These are phyloP conservation scores for Calonectria pseudoreteaudii DNA, from an alignment of 2,329 filamentous ascomycete species.

Conservation along the genomic window DNA sequence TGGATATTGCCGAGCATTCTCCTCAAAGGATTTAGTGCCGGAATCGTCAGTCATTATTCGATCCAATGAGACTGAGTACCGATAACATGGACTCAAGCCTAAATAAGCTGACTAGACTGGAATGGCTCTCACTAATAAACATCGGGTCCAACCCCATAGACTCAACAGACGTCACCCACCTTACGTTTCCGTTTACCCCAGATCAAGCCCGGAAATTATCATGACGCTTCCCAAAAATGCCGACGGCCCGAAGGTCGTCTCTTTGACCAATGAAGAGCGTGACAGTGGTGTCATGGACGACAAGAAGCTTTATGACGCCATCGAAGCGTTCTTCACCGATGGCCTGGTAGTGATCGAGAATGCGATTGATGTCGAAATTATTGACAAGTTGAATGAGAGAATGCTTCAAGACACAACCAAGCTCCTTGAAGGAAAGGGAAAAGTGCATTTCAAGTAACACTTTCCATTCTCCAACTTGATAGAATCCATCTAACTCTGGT, in stretches of 20 bases:
- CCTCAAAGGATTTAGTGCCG: neutral
- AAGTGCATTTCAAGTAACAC: neutral
- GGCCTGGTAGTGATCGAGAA: constrained; percentile 42
- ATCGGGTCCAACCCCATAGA: neutral
- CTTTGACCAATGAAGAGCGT: neutral
- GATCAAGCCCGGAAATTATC: neutral
- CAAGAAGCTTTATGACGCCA: constrained; percentile 40
- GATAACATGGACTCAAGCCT: neutral
- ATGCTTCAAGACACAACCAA: neutral
- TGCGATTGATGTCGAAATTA: constrained; percentile 39
- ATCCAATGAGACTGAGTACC: neutral
- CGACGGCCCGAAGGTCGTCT: neutral
- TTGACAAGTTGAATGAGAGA: constrained; percentile 37
- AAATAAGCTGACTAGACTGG: neutral
- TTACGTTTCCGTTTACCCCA: neutral
- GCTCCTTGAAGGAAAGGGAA: neutral
- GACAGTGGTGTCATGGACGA: constrained; percentile 15
- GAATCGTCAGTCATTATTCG: neutral
- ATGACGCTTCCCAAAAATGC: neutral
- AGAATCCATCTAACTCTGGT: neutral
- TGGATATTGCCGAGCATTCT: neutral
- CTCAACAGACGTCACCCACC: neutral
- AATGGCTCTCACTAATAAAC: neutral
- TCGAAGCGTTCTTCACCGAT: constrained; percentile 42
- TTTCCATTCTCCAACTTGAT: too few relatives aligned